Evolutionary conservation across 1,139 yeast species (phyloP), one percentile per base, ranked within the genome.

Genomic region (Yamadazyma sp.): DNA sequence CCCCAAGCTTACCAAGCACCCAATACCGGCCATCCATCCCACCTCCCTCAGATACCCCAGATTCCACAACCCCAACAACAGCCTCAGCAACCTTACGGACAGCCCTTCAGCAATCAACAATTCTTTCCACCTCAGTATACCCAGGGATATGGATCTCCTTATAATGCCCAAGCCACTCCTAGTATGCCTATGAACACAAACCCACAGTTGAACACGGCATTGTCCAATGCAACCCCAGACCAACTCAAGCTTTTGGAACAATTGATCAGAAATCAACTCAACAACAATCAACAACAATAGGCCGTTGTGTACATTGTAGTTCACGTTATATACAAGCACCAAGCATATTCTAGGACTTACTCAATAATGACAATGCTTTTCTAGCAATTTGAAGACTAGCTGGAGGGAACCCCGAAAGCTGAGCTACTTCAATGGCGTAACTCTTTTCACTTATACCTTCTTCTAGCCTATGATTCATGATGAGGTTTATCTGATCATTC

Each of bases 391-490:
- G 46, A 11, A 89, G 51, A 0, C 91, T 91, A 2, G 62, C 55
- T 2, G 51, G 42, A 0, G 98, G 97, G 47, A 88, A 86, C 0
- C 96, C 96, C 0, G 97, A 96, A 54, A 79, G 62, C 47, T 75
- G 72, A 0, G 97, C 98, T 7, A 89, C 88, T 42, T 80, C 81
- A n/a, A 89, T 62, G 0, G 97, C 98, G 59, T 85, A 87, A 0
- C 96, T 87, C 42, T 83, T 74, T 8, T 70, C 73, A 49, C 92
- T 80, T 5, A 92, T 77, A 0, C 98, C 98, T 2, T 76, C 76
- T 31, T 66, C 69, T 26, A 92, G 63, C 33, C 69, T 64, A 59
- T 88, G 92, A 50, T 84, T 79, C 45, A 87, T 83, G 1, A 63
- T 49, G 12, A 77, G 56, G 33, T 48, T 46, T 2, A 43, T 25